Base-by-base conservation (phyloP, 2,329 filamentous ascomycete genomes). In the Colletotrichum spinosum region DNA sequence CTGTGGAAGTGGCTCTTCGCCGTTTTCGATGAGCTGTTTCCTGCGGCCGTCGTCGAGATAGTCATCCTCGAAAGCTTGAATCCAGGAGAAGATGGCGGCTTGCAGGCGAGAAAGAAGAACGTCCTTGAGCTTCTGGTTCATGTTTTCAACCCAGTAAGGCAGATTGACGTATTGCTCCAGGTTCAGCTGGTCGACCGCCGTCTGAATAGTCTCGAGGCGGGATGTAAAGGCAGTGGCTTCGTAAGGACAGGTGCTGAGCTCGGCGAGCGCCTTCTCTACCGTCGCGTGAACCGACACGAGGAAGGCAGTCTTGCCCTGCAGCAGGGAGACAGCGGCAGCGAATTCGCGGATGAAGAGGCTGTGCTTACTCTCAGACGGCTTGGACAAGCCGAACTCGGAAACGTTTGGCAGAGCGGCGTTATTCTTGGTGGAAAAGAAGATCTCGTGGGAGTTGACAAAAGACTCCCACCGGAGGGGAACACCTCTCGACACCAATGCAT, bases 271-370 rank as follows among this genome's bases (percentile, higher is more conserved):
- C 73, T 93, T 94, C 72, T 97, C 92, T 34, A 90, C 84, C 3
- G 86, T 94, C n/a, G 90, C 83, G 73, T 97, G 90, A 69, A 97
- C 97, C 6, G 88, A 87, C 48, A 88, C 85, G 55, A 99, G 82
- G 1, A 92, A 91, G 10, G 89, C 85, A 0, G 94, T 94, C 81
- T 99, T 99, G 61, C 85, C 87, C 77, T 99, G 96, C 2, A 99
- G 85, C 13, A 96, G 85, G 0, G 94, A 95, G 6, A 97, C 93
- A 0, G 94, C 90, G 2, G 89, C 87, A 42, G 94, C 94, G 72
- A 99, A 97, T 72, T 97, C 94, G 38, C 94, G 92, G 53, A 99
- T 94, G 75, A 98, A 99, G 74, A 97, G 92, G 55, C 97, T 94
- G 76, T 99, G 97, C 77, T 94, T 96, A 80, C 93, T 97, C 77